Percentiles rank a stretch among this genome's conserved stretches.
Evolutionary conservation across 768 basidiomycete genomes (phyloP).

Genomic region (Boletus rex-veris): DNA sequence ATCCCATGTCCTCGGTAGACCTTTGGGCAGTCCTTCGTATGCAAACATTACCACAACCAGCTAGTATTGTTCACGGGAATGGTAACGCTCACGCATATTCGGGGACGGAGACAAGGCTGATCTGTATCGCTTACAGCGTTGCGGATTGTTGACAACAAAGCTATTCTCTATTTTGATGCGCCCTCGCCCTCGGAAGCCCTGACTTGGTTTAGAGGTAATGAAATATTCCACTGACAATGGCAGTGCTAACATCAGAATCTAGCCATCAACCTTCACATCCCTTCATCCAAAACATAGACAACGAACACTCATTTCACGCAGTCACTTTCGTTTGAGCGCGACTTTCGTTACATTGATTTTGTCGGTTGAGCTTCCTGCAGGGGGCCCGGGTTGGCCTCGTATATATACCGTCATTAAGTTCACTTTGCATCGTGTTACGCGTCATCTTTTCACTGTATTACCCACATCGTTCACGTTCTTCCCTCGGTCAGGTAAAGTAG

Average conservation of each 20-base stretch:
- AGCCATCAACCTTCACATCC: slow-evolving; percentile 91
- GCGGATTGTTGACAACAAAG: slow-evolving; percentile 88
- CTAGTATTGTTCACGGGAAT: slow-evolving; percentile 86
- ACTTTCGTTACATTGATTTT: slow-evolving; percentile 3
- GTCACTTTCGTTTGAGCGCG: slow-evolving; percentile 5
- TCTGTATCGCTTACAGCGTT: slow-evolving; percentile 46
- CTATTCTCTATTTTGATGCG: slow-evolving; percentile 85
- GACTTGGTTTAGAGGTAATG: slow-evolving; percentile 84
- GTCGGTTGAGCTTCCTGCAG: slow-evolving; percentile 9
- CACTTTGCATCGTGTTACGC: slow-evolving; percentile 26
- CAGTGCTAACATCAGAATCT: slow-evolving; percentile 6
- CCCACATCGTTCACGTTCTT: slow-evolving; percentile 17
- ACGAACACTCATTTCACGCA: slow-evolving; percentile 7
- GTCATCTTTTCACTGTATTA: slow-evolving; percentile 35
- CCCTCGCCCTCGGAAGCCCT: slow-evolving; percentile 80
- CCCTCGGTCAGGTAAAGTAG: slow-evolving; percentile 27
- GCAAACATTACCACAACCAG: slow-evolving; percentile 89
- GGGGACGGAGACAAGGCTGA: slow-evolving; percentile 5
- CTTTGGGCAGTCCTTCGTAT: slow-evolving; percentile 96
- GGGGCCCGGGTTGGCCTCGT: slow-evolving; percentile 26
- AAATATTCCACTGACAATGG: slow-evolving; percentile 6
- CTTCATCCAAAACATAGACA: slow-evolving; percentile 69
- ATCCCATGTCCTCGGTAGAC: slow-evolving; percentile 72
- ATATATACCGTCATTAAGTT: slow-evolving; percentile 37
- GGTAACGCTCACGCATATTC: slow-evolving; percentile 39